Evolutionary conservation across 169 alveolate species (phyloP), one percentile per base, ranked within the genome.

Genomic region (Plasmodium vinckei): DNA sequence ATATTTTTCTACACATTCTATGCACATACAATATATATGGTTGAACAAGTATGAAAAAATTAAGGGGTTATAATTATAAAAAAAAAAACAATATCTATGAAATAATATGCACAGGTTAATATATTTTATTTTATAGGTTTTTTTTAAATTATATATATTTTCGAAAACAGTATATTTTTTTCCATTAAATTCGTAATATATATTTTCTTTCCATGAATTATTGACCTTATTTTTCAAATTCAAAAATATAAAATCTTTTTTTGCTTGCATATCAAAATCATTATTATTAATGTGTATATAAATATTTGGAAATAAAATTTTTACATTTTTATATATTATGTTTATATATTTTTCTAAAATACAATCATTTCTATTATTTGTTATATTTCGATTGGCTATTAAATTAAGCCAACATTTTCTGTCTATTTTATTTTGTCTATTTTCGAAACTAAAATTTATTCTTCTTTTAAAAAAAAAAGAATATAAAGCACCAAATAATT

Each of bases 21-120:
- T 12, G 49, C 90, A 82, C 10, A 82, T 61, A 33, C 90, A 82
- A 46, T 39, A 82, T n/a, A 82, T 25, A 56, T 70, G 27, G 13
- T 44, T 65, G 17, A 67, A 47, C 5, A 82, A 51, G 23, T 33
- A 82, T 0, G 65, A 54, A 47, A 82, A 82, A 15, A 82, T 70
- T 1, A 82, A 51, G 0, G 90, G 84, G 39, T 82, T 65, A 15
- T 47, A 42, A 42, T 19, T 56, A 51, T 82, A 82, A 82, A 82
- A 82, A 46, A 82, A 82, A 82, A 67, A 82, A n/a, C 90, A 82
- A 19, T 68, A 68, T 72, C 90, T 67, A 42, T 82, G 61, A 67
- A 82, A 82, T 46, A 82, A 53, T 46, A 82, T n/a, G 39, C 90
- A 82, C 44, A 82, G 12, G n/a, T 67, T 82, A 9, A 82, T 61